Percentiles rank a stretch among this genome's conserved stretches.
These are phyloP conservation scores for Populus alba DNA, from an alignment of 345 rosid species.

Conservation along the genomic window DNA sequence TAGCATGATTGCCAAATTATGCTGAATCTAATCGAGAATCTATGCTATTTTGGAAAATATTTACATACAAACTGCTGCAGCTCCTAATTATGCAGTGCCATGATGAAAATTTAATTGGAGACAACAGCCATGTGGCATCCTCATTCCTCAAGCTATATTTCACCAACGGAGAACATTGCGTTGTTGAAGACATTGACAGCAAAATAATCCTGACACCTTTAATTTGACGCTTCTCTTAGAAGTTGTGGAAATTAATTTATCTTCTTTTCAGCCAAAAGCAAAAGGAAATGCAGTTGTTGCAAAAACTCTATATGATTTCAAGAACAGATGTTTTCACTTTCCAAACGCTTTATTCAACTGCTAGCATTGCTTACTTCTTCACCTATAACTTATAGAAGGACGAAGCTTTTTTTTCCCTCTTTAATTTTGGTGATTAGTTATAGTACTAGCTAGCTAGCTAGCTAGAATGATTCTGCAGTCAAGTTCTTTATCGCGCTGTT, in stretches of 20 bases:
- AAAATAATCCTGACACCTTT: not conserved
- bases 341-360: not conserved
- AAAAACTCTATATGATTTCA: not conserved
- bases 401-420: no score
- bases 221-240: no score
- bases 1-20: not conserved
- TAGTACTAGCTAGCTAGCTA: no score
- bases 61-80: not conserved
- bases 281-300: not conserved
- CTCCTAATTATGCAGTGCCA: no score
- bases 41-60: not conserved
- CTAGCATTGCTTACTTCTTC: not conserved
- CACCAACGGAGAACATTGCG: no score
- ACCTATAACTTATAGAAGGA: no score
- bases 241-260: not conserved
- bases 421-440: no score
- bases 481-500: no score
- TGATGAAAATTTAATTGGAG: no score
- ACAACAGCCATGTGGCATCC: no score
- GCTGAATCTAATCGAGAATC: not conserved
- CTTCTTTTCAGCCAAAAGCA: not conserved
- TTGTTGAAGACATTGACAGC: not conserved
- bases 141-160: no score
- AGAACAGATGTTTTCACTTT: not conserved
- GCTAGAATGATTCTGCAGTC: no score